These are phyloP conservation scores for Przewalskia tangutica DNA, from an alignment of 257 asterid genomes.

Conservation along the genomic window DNA sequence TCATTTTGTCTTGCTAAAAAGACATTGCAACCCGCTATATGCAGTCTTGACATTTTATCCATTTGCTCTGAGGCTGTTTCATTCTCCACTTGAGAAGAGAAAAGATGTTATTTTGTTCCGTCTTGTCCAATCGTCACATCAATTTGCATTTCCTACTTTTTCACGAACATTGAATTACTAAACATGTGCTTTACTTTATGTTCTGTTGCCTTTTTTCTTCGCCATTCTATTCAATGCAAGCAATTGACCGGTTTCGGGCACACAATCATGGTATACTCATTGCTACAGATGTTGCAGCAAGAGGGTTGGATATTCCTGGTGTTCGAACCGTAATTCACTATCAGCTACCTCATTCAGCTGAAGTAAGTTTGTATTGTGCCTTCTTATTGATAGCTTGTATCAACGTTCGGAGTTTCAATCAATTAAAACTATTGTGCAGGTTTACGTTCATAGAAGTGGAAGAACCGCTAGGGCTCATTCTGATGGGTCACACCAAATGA, in stretches of 20 bases:
- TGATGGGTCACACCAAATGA: slow-evolving; percentile 93
- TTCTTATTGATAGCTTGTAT: not conserved
- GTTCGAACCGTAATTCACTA: slow-evolving; percentile 92
- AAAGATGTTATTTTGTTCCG: not conserved
- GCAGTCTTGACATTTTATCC: not conserved
- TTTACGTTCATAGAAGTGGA: slow-evolving; percentile 95
- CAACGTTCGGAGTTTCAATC: not conserved
- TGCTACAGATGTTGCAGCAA: slow-evolving; percentile 95
- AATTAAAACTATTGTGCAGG: slow-evolving; percentile 29
- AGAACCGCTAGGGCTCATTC: slow-evolving; percentile 95
- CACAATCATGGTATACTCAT: slow-evolving; percentile 68
- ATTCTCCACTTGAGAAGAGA: not conserved
- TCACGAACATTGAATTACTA: not conserved
- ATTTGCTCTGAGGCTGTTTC: not conserved
- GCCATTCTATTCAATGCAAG: slow-evolving; percentile 37
- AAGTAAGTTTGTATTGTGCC: slow-evolving; percentile 34
- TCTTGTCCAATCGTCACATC: not conserved
- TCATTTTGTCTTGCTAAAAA: not conserved
- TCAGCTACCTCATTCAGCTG: slow-evolving; percentile 97
- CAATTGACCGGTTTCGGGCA: slow-evolving; percentile 81
- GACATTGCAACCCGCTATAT: not conserved
- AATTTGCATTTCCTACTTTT: not conserved
- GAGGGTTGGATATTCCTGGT: slow-evolving; percentile 92
- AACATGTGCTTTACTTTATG: not conserved
- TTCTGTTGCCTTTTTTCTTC: slow-evolving; percentile 10